These are phyloP conservation scores for Syzygium grande DNA, from an alignment of 345 rosid genomes.

Conservation along the genomic window DNA sequence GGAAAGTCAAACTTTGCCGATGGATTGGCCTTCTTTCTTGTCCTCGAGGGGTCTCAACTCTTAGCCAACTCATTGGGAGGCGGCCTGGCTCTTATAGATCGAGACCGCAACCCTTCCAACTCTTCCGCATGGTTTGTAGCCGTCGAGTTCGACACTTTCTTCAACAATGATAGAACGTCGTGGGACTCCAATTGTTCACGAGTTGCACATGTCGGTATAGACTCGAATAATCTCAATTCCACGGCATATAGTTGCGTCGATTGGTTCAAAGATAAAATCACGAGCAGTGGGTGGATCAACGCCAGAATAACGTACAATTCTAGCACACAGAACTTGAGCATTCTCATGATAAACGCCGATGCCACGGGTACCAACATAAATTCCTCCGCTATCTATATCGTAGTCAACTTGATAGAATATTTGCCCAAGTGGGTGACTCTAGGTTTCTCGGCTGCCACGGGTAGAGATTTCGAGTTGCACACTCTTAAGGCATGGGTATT, in stretches of 20 bases:
- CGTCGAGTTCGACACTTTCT: not conserved
- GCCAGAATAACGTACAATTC: fast-evolving
- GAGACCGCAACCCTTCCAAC: not conserved
- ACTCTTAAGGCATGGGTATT: fast-evolving
- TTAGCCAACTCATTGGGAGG: fast-evolving
- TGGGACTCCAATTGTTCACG: no score
- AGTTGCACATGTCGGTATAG: slow-evolving; percentile 1
- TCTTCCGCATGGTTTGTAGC: slow-evolving; percentile 1
- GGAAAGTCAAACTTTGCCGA: fast-evolving
- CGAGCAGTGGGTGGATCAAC: fast-evolving
- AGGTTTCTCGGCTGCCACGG: not conserved
- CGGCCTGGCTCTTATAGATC: not conserved
- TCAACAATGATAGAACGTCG: no score
- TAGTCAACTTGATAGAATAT: fast-evolving
- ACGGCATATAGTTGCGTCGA: fast-evolving
- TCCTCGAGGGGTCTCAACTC: not conserved
- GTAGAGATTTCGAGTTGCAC: fast-evolving
- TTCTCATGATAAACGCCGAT: not conserved
- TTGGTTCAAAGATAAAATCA: fast-evolving
- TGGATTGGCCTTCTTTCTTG: slow-evolving; percentile 9
- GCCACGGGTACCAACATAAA: fast-evolving
- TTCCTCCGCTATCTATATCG: fast-evolving
- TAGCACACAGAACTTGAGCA: fast-evolving
- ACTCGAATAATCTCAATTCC: not conserved
- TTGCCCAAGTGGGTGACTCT: not conserved